phyloP scores from a whole-genome alignment of 2,329 filamentous ascomycete species.

The Dothideomycetidae sp. region DNA sequence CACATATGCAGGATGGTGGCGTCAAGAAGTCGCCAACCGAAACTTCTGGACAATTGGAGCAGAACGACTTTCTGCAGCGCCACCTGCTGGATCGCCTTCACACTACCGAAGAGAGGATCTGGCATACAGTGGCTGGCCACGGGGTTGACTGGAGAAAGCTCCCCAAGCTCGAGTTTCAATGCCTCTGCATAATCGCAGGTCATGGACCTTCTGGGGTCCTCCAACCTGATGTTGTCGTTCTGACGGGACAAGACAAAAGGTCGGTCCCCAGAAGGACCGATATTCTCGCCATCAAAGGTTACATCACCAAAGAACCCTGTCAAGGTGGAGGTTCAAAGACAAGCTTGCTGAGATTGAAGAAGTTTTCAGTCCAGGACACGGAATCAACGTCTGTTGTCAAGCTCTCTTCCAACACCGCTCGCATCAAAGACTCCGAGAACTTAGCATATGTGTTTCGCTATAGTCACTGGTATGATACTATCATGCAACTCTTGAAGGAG shows the following conservation, averaged over 20 bases:
- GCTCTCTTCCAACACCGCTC: slow-evolving; percentile 8
- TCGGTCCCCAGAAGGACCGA: slow-evolving; percentile 50
- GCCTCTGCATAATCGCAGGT: slow-evolving; percentile 45
- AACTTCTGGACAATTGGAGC: neutral
- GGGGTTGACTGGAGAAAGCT: slow-evolving; percentile 41
- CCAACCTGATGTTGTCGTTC: slow-evolving; percentile 40
- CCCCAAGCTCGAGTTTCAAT: slow-evolving; percentile 39
- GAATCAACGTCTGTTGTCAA: slow-evolving; percentile 11
- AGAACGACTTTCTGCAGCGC: slow-evolving; percentile 4
- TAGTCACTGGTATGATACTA: slow-evolving; percentile 32
- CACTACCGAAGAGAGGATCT: slow-evolving; percentile 42
- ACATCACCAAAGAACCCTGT: slow-evolving; percentile 43
- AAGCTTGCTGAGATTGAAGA: slow-evolving; percentile 41
- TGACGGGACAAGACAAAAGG: slow-evolving; percentile 49
- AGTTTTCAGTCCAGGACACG: slow-evolving; percentile 27
- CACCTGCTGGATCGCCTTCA: slow-evolving; percentile 26
- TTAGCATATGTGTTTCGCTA: slow-evolving; percentile 25
- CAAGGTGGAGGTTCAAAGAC: slow-evolving; percentile 37
- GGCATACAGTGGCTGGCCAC: slow-evolving; percentile 47
- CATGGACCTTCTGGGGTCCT: slow-evolving; percentile 40
- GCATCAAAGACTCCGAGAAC: slow-evolving; percentile 11
- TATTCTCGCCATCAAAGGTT: slow-evolving; percentile 41
- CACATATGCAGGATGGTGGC: slow-evolving; percentile 18
- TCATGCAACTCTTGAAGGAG: slow-evolving; percentile 37
- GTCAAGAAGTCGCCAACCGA: neutral